phyloP scores from a whole-genome alignment of 345 rosid genomes.

The Hypericum perforatum region DNA sequence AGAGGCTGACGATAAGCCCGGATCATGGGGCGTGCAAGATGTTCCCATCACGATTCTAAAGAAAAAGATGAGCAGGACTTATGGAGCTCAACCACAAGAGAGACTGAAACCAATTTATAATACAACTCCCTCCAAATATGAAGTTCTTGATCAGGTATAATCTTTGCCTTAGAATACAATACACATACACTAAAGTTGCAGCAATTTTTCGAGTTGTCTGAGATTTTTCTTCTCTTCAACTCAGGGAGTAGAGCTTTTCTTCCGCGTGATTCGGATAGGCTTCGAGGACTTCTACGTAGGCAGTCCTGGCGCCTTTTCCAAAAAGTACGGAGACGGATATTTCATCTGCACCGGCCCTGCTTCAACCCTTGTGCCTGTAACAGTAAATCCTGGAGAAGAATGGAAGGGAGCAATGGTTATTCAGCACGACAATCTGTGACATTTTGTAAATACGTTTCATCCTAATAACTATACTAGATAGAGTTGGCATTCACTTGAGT shows the following conservation, averaged over 20 bases:
- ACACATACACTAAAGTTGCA: too few relatives aligned
- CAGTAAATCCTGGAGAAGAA: slow-evolving; percentile 44
- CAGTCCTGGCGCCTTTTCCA: slow-evolving; percentile 43
- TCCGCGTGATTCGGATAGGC: slow-evolving; percentile 68
- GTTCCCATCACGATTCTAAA: slow-evolving; percentile 45
- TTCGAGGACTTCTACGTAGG: slow-evolving; percentile 57
- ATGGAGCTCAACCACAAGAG: slow-evolving; percentile 67
- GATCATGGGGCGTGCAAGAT: slow-evolving; percentile 59
- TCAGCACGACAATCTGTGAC: slow-evolving; percentile 82
- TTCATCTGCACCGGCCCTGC: slow-evolving; percentile 80
- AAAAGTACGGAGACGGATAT: slow-evolving; percentile 54
- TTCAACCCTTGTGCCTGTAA: slow-evolving; percentile 62
- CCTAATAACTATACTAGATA: too few relatives aligned
- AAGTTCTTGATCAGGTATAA: slow-evolving; percentile 82
- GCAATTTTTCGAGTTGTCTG: too few relatives aligned
- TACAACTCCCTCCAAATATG: slow-evolving; percentile 75
- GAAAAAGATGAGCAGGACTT: slow-evolving; percentile 58
- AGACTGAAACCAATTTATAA: slow-evolving; percentile 54
- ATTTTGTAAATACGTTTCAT: too few relatives aligned
- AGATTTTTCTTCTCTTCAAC: background rate
- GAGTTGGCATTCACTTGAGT: too few relatives aligned
- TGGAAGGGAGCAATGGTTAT: slow-evolving; percentile 91
- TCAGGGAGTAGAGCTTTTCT: slow-evolving; percentile 71
- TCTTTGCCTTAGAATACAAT: too few relatives aligned
- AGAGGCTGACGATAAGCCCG: slow-evolving; percentile 47